Conservation (phyloP, 345 rosid genomes). For the Ricinus communis region DNA sequence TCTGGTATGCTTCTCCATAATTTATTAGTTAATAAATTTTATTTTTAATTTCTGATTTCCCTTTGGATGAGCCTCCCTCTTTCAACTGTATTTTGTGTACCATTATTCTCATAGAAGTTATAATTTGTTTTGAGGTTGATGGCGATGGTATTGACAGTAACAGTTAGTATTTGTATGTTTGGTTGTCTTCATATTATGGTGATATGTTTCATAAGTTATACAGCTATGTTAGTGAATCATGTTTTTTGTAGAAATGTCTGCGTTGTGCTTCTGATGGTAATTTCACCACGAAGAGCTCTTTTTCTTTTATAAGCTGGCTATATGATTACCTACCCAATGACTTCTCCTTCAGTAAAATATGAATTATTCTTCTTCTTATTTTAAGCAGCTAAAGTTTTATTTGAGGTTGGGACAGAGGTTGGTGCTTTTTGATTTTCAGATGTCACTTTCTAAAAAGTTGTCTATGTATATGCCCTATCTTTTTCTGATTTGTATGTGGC, state of each 20-base stretch:
- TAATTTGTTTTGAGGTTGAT: no score
- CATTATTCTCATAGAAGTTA: not conserved
- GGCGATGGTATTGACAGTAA: no score
- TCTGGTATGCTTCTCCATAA: slow-evolving; percentile 53
- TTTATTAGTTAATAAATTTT: not conserved
- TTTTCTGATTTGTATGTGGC: not conserved
- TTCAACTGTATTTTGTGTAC: not conserved
- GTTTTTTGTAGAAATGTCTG: no score
- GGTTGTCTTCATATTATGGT: no score
- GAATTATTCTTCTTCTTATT: not conserved
- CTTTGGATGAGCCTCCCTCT: slow-evolving; percentile 1
- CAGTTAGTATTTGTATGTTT: no score
- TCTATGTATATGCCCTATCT: not conserved
- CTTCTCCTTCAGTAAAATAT: no score
- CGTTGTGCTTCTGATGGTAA: no score
- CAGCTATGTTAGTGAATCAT: no score
- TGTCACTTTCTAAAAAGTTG: not conserved
- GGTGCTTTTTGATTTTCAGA: not conserved
- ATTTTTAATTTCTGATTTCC: not conserved
- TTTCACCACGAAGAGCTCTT: not conserved
- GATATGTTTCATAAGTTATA: no score
- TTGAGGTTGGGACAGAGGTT: not conserved
- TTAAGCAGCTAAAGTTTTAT: not conserved
- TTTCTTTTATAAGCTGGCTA: not conserved
- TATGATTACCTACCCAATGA: not conserved